Conservation (phyloP, 176 grass and related monocot species). For the Melocanna baccifera region DNA sequence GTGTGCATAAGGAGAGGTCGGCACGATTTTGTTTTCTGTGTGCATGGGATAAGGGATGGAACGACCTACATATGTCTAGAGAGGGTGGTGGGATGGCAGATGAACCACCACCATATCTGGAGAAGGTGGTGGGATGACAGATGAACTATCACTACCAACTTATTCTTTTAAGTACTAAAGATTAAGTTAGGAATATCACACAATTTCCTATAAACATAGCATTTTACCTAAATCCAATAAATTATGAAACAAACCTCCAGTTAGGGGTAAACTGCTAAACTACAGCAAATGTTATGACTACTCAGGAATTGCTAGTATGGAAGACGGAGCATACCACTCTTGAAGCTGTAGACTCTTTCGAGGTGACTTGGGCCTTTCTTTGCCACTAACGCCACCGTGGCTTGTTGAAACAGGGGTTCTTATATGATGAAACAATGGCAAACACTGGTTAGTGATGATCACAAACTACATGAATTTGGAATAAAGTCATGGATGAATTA, state of each 20-base stretch:
- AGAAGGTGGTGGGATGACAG: too few relatives aligned
- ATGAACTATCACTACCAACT: too few relatives aligned
- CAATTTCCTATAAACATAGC: background rate
- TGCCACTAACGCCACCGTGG: constrained; percentile 31
- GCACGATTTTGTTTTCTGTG: too few relatives aligned
- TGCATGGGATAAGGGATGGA: too few relatives aligned
- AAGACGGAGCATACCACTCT: constrained; percentile 40
- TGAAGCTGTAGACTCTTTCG: constrained; percentile 37
- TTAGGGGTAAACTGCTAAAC: background rate
- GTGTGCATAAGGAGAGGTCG: too few relatives aligned
- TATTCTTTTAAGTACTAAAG: too few relatives aligned
- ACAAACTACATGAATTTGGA: background rate
- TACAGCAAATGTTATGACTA: background rate
- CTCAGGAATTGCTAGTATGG: background rate
- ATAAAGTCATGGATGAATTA: background rate
- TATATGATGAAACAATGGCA: constrained; percentile 23
- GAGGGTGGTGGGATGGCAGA: too few relatives aligned
- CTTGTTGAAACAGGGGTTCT: constrained; percentile 30
- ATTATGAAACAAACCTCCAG: background rate
- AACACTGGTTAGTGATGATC: background rate
- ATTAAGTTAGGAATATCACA: background rate
- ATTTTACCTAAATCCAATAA: background rate
- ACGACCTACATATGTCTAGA: too few relatives aligned
- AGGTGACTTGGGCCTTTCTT: constrained; percentile 36
- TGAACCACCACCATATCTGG: too few relatives aligned